phyloP scores from a whole-genome alignment of 495 filamentous ascomycete species.

The Achaetomiella virescens region DNA sequence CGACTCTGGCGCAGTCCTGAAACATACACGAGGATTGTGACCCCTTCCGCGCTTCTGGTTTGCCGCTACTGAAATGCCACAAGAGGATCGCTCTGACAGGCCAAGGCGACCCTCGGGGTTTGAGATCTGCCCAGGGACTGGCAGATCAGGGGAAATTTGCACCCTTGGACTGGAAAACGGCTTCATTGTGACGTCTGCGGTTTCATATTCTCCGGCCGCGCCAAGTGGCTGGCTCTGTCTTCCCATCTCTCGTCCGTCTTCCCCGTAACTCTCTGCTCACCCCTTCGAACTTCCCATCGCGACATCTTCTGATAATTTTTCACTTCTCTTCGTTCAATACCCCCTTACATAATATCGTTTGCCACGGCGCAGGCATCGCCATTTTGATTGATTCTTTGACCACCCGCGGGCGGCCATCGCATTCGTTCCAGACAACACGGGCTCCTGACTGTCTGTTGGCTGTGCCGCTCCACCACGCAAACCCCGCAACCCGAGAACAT shows the following conservation, averaged over 20 bases:
- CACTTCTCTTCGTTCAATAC: neutral
- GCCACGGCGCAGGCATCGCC: constrained; percentile 7
- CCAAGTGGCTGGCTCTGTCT: constrained; percentile 7
- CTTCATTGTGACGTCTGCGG: constrained; percentile 24
- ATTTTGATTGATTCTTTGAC: neutral
- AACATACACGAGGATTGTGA: constrained; percentile 22
- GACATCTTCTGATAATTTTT: constrained; percentile 4
- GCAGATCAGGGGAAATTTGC: neutral
- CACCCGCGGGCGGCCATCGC: constrained; percentile 4
- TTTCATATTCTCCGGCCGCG: constrained; percentile 16
- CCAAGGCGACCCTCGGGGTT: constrained; percentile 6
- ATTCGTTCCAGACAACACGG: neutral
- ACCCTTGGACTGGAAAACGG: constrained; percentile 5
- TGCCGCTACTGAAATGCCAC: neutral
- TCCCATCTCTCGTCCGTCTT: constrained; percentile 5
- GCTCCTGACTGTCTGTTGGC: neutral
- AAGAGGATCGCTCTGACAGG: neutral
- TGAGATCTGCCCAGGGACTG: constrained; percentile 7
- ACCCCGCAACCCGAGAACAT: neutral
- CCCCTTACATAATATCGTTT: neutral
- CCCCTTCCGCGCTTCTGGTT: constrained; percentile 3
- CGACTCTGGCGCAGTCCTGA: constrained; percentile 39
- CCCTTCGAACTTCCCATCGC: neutral
- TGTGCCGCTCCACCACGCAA: neutral
- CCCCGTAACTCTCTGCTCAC: neutral